Evolutionary conservation across 148 eudicot species (phyloP).

Genomic region (Agrostemma githago): DNA sequence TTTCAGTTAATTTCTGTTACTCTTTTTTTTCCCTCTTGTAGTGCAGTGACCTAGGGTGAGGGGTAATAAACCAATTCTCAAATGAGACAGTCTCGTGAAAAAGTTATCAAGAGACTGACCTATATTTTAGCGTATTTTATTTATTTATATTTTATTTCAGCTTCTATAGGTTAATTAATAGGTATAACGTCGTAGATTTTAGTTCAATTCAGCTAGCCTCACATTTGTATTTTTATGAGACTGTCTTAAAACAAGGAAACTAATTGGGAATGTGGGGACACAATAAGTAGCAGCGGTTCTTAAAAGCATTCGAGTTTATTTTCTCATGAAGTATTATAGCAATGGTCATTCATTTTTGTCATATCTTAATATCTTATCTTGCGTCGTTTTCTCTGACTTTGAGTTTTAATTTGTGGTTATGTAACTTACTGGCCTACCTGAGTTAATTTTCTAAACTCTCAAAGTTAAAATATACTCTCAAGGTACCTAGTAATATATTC

Average conservation of each 20-base stretch:
- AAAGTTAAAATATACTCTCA: background rate
- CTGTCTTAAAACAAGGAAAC: background rate
- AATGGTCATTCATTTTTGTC: background rate
- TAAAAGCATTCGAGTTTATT: background rate
- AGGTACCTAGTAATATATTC: slow-evolving; percentile 1
- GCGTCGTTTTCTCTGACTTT: background rate
- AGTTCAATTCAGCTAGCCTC: background rate
- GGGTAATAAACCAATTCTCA: background rate
- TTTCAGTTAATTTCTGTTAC: background rate
- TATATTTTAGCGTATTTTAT: background rate
- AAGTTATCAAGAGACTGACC: background rate
- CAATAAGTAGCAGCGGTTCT: background rate
- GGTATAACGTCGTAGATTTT: background rate
- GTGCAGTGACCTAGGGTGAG: background rate
- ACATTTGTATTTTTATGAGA: background rate
- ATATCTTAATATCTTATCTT: no score
- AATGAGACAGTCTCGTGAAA: background rate
- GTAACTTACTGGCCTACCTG: slow-evolving; percentile 1
- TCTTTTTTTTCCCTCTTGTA: background rate
- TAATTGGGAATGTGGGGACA: background rate
- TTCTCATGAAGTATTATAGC: background rate
- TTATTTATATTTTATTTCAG: background rate
- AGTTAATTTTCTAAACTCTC: background rate
- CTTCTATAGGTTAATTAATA: background rate
- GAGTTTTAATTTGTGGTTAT: background rate